These are phyloP conservation scores for Farysia itapuensis DNA, from an alignment of 1,284 basidiomycete species.

Conservation along the genomic window DNA sequence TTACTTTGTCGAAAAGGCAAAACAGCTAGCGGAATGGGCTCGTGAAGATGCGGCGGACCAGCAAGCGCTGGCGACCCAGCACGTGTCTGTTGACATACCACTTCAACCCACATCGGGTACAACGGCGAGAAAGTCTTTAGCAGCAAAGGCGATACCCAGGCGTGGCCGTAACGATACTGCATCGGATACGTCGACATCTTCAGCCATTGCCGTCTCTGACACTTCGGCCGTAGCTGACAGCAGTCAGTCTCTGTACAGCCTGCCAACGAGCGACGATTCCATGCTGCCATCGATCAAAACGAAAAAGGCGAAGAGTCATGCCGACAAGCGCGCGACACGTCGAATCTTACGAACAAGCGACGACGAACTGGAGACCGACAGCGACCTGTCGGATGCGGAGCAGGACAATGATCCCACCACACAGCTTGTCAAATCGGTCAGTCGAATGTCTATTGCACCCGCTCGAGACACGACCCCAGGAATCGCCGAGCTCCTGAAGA, in stretches of 20 bases:
- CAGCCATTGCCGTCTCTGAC: no score
- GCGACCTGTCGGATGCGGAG: no score
- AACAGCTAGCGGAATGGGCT: constrained; percentile 17
- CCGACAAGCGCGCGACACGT: no score
- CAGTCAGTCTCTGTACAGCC: no score
- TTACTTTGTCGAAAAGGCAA: constrained; percentile 24
- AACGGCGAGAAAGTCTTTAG: constrained; percentile 9
- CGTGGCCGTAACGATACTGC: no score
- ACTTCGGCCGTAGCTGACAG: no score
- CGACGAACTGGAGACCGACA: neutral
- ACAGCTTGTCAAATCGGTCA: no score
- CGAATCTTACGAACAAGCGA: neutral
- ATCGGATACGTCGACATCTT: no score
- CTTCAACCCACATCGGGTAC: neutral
- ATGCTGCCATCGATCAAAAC: constrained; percentile 8
- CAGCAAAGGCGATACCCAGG: constrained; percentile 5
- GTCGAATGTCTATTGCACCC: no score
- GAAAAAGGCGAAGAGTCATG: neutral
- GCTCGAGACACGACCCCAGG: no score
- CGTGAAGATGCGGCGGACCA: constrained; percentile 1
- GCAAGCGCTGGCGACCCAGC: neutral
- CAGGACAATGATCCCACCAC: no score
- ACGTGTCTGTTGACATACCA: neutral
- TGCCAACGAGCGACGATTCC: neutral
- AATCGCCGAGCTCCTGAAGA: constrained; percentile 7